Base-by-base conservation (phyloP, 192 early-diverging fungal genomes). In the Backusella macrospora region DNA sequence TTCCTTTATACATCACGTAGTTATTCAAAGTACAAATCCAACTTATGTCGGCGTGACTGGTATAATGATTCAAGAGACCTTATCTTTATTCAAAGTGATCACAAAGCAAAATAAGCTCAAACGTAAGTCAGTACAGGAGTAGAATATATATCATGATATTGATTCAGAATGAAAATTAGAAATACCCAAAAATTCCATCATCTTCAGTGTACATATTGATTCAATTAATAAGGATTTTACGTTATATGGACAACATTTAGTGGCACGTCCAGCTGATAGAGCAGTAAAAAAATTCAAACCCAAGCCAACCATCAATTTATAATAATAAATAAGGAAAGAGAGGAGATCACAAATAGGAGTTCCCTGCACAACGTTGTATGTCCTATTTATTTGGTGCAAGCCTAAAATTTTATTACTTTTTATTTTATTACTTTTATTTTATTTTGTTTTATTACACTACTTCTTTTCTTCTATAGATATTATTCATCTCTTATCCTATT, bases 21-120 rank as follows among this genome's bases (percentile, higher is more conserved):
- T 97, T 12, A 76, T 82, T 29, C 83, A 88, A 65, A 91, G 94
- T 13, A 93, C 90, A 75, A 93, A 92, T 45, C 93, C 94, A 6
- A 88, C 88, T 5, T 90, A 88, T 73, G 83, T 98, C 39, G 94
- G 94, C 5, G 68, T 90, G 2, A 79, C 82, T 26, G 95, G 96
- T 8, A 96, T 96, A 65, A 83, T 93, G 5, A 88, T 95, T 16
- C 92, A 95, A 73, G 96, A 98, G 71, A 96, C 95, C 0, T 94
- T 96, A 63, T 94, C 93, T 72, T 87, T 91, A 63, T 94, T 98
- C 71, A 85, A 89, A 47, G 80, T 96, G 6, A 90, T 96, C 14
- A 94, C 93, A 3, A 48, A 66, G 13, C 79, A 87, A n/a, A 82
- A 95, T 74, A 76, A 77, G 6, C 73, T 94, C 15, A 89, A 87